phyloP scores from a whole-genome alignment of 2,329 filamentous ascomycete genomes.

The Penicillium sp. region DNA sequence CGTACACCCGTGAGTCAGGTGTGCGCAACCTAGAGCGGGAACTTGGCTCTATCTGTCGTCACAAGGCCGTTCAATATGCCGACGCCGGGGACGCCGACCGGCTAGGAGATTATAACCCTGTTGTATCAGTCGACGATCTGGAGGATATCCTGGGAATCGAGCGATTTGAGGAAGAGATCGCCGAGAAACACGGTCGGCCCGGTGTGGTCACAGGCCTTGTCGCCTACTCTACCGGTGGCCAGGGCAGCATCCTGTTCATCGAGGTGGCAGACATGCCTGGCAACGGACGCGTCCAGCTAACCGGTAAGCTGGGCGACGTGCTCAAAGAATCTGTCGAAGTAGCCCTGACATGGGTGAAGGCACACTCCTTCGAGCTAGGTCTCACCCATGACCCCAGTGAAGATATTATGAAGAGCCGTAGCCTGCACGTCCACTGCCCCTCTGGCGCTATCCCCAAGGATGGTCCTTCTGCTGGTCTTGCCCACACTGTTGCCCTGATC shows the following conservation, averaged over 20 bases:
- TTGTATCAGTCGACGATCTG: slow-evolving; percentile 74
- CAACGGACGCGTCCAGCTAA: slow-evolving; percentile 86
- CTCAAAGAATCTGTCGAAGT: slow-evolving; percentile 97
- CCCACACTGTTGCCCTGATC: slow-evolving; percentile 90
- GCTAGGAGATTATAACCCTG: slow-evolving; percentile 68
- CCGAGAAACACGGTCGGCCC: slow-evolving; percentile 76
- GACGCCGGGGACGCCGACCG: slow-evolving; percentile 77
- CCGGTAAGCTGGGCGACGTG: slow-evolving; percentile 92
- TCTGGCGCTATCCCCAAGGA: slow-evolving; percentile 95
- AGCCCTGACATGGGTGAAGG: slow-evolving; percentile 94
- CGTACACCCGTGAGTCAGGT: slow-evolving; percentile 93
- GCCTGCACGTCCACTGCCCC: slow-evolving; percentile 94
- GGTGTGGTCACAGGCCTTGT: slow-evolving; percentile 96
- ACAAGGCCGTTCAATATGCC: slow-evolving; percentile 92
- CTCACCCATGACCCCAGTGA: slow-evolving; percentile 76
- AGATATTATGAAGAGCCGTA: slow-evolving; percentile 94
- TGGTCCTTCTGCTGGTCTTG: slow-evolving; percentile 77
- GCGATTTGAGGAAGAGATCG: slow-evolving; percentile 92
- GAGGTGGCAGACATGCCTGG: slow-evolving; percentile 98
- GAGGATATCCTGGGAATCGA: slow-evolving; percentile 91
- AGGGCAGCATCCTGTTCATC: slow-evolving; percentile 96
- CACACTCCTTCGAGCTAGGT: slow-evolving; percentile 87
- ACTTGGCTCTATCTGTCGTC: slow-evolving; percentile 88
- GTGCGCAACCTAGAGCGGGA: slow-evolving; percentile 96
- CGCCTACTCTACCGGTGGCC: slow-evolving; percentile 87